A percentile compares a stretch with the other conserved stretches of the same genome.
Conservation (phyloP, 2,329 filamentous ascomycete genomes). For the Scedosporium aurantiacum region DNA sequence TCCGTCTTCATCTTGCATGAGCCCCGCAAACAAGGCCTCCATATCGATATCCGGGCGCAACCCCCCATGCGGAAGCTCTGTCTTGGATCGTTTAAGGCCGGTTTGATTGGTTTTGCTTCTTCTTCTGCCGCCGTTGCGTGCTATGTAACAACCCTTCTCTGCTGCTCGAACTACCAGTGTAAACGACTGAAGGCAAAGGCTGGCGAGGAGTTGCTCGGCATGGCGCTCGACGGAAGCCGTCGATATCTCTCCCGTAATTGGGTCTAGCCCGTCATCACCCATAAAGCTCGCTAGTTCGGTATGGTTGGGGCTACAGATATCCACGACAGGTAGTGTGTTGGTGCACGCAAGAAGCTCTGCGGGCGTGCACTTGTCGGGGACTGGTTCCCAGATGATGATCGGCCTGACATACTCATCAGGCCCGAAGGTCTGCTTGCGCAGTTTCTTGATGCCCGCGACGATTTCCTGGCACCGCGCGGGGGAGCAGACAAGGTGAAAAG, state of each 20-base stretch:
- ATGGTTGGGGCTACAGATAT: constrained; percentile 71
- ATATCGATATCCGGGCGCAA: constrained; percentile 51
- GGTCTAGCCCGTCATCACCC: constrained; percentile 45
- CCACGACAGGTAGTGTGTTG: constrained; percentile 49
- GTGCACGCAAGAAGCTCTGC: constrained; percentile 55
- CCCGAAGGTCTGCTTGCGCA: constrained; percentile 32
- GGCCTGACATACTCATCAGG: constrained; percentile 39
- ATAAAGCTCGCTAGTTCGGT: constrained; percentile 82
- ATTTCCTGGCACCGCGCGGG: constrained; percentile 66
- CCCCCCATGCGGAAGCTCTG: constrained; percentile 36
- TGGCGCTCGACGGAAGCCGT: constrained; percentile 41
- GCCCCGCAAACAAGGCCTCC: constrained; percentile 48
- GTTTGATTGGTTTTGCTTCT: constrained; percentile 19
- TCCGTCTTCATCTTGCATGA: constrained; percentile 43
- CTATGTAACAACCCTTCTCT: constrained; percentile 59
- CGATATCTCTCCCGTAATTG: constrained; percentile 42
- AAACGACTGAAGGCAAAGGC: constrained; percentile 54
- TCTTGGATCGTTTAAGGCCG: constrained; percentile 27
- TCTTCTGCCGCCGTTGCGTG: constrained; percentile 44
- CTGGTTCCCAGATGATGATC: constrained; percentile 87
- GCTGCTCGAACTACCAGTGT: constrained; percentile 61
- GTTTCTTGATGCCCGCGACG: constrained; percentile 55
- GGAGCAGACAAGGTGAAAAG: constrained; percentile 83
- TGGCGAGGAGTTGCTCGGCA: constrained; percentile 51
- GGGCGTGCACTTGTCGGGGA: constrained; percentile 75